Conservation (phyloP, 2,329 filamentous ascomycete species). For the Pestalotiopsis sp. region DNA sequence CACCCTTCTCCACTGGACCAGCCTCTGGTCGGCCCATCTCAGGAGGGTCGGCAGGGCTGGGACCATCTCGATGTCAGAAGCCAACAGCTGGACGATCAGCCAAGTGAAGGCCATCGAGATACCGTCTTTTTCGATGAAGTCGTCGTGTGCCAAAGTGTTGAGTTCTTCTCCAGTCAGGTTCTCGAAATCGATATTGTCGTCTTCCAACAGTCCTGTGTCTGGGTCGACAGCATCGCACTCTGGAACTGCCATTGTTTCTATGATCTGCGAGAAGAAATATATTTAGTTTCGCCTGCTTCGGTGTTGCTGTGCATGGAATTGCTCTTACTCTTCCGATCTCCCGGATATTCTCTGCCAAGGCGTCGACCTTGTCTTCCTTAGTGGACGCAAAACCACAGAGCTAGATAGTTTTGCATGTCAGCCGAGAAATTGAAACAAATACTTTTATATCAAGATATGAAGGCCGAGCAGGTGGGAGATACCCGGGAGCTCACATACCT, state of each 20-base stretch:
- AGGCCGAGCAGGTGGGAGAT: too few species aligned
- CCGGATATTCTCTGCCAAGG: background rate
- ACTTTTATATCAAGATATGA: background rate
- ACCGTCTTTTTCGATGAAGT: background rate
- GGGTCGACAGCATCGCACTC: background rate
- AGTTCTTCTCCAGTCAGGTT: background rate
- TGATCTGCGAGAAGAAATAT: background rate
- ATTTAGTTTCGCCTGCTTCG: background rate
- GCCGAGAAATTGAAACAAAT: background rate
- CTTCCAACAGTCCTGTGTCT: background rate
- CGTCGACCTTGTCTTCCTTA: background rate
- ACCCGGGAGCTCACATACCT: background rate
- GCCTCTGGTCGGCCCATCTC: background rate
- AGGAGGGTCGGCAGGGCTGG: too few species aligned
- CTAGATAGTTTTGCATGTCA: background rate
- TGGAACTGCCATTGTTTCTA: background rate
- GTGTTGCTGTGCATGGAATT: background rate
- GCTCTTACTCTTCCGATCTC: background rate
- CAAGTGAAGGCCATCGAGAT: too few species aligned
- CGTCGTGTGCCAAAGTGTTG: background rate
- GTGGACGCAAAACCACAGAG: background rate
- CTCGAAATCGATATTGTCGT: background rate
- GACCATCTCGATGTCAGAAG: too few species aligned
- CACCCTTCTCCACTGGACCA: background rate
- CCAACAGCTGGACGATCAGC: too few species aligned